Evolutionary conservation across 2,329 filamentous ascomycete genomes (phyloP).

Genomic region (Scedosporium boydii): DNA sequence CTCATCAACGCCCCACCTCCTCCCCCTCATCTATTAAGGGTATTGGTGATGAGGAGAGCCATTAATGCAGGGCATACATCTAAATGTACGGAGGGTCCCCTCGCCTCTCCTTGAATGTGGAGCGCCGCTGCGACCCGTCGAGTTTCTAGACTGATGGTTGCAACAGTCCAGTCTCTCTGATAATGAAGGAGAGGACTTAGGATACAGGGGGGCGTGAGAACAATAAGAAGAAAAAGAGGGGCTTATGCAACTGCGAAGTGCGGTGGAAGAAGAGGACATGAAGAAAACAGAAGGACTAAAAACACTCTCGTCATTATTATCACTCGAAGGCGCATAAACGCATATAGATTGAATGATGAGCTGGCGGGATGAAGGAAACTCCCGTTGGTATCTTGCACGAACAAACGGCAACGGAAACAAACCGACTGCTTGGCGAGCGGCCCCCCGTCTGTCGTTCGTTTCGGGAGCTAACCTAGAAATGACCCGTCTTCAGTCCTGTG

Average conservation of each 20-base stretch:
- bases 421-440: too few species aligned
- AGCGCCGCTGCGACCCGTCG: neutral
- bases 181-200: too few species aligned
- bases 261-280: neutral
- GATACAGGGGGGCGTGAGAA: neutral
- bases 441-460: too few species aligned
- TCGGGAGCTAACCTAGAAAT: too few species aligned
- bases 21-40: too few species aligned
- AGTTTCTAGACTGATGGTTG: neutral
- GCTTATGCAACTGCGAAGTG: neutral
- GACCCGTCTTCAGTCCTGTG: too few species aligned
- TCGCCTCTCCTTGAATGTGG: neutral
- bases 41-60: too few species aligned
- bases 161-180: neutral
- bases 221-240: neutral
- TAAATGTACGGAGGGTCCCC: neutral
- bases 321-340: neutral
- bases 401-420: too few species aligned
- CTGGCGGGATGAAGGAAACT: neutral
- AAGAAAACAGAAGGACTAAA: neutral
- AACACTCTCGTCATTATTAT: too few species aligned
- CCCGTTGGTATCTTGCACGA: neutral
- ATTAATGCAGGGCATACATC: too few species aligned
- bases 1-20: too few species aligned
- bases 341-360: neutral